Percentiles rank a stretch among this genome's conserved stretches.
These are phyloP conservation scores for Trichosporon sp. DNA, from an alignment of 1,284 basidiomycete genomes.

Conservation along the genomic window DNA sequence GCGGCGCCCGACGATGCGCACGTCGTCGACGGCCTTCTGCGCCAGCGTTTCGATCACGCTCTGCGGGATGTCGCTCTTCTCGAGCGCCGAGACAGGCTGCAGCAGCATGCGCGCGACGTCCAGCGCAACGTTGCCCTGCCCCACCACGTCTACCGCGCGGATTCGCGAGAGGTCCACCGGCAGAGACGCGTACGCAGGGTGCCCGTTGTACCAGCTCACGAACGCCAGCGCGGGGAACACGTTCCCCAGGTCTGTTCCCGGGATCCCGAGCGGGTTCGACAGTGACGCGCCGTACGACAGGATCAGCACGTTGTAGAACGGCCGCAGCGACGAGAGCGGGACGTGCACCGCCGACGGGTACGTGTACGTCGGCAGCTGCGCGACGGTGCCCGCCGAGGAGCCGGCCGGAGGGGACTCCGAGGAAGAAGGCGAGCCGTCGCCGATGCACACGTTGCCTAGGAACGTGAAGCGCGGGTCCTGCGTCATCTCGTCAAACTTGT, in stretches of 20 bases:
- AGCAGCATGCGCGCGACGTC: constrained; percentile 91
- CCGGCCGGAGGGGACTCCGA: neutral
- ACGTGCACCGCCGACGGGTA: constrained; percentile 51
- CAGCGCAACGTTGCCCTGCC: constrained; percentile 93
- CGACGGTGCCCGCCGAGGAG: constrained; percentile 15
- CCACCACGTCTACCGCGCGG: constrained; percentile 75
- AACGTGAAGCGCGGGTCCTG: constrained; percentile 72
- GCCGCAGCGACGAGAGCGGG: constrained; percentile 45
- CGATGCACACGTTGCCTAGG: constrained; percentile 87
- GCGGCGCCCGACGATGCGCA: constrained; percentile 78
- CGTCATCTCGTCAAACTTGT: constrained; percentile 80
- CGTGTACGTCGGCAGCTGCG: constrained; percentile 37
- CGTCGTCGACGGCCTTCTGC: constrained; percentile 57
- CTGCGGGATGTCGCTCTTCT: constrained; percentile 73
- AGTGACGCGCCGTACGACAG: constrained; percentile 52
- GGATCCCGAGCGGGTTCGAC: constrained; percentile 43
- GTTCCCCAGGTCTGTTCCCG: constrained; percentile 54
- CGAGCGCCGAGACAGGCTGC: constrained; percentile 59
- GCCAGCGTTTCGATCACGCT: constrained; percentile 67
- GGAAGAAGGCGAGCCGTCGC: constrained; percentile 36
- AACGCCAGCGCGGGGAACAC: constrained; percentile 77
- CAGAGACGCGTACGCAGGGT: constrained; percentile 60
- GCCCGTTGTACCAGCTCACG: constrained; percentile 97
- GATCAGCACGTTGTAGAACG: constrained; percentile 53
- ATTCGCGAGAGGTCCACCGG: constrained; percentile 56